phyloP scores from a whole-genome alignment of 2,329 filamentous ascomycete species.

The Ceratocystis variospora region DNA sequence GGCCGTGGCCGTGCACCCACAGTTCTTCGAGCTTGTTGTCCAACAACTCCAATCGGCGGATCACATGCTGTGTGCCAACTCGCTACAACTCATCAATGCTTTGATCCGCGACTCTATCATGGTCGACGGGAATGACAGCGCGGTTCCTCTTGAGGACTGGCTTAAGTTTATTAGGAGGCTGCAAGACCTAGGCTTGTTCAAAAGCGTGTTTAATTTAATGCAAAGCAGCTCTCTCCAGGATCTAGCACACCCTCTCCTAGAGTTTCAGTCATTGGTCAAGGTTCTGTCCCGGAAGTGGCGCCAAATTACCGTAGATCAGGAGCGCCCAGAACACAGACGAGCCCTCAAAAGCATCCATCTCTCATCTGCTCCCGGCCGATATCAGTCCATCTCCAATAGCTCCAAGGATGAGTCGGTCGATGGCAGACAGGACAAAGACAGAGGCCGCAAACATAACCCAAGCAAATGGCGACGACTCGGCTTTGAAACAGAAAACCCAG shows the following conservation, averaged over 20 bases:
- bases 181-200: slow-evolving; percentile 85
- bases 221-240: slow-evolving; percentile 87
- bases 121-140: slow-evolving; percentile 39
- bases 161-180: slow-evolving; percentile 86
- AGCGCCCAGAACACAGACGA: slow-evolving; percentile 74
- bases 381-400: slow-evolving; percentile 29
- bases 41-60: slow-evolving; percentile 85
- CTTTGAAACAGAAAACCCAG: slow-evolving; percentile 81
- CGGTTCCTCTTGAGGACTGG: slow-evolving; percentile 56
- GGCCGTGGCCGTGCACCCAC: slow-evolving; percentile 76
- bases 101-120: slow-evolving; percentile 84
- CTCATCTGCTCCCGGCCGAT: slow-evolving; percentile 57
- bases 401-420: slow-evolving; percentile 27
- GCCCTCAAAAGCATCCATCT: slow-evolving; percentile 77
- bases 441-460: slow-evolving; percentile 61
- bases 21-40: slow-evolving; percentile 90
- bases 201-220: slow-evolving; percentile 84
- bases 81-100: slow-evolving; percentile 87
- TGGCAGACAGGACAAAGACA: slow-evolving; percentile 33
- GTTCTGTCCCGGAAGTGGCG: slow-evolving; percentile 77
- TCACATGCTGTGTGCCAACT: slow-evolving; percentile 89
- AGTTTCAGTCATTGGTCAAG: slow-evolving; percentile 88
- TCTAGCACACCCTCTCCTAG: slow-evolving; percentile 72
- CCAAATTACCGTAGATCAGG: slow-evolving; percentile 69
- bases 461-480: slow-evolving; percentile 89